Evolutionary conservation across 257 asterid genomes (phyloP).

Genomic region (Haberlea rhodopensis): DNA sequence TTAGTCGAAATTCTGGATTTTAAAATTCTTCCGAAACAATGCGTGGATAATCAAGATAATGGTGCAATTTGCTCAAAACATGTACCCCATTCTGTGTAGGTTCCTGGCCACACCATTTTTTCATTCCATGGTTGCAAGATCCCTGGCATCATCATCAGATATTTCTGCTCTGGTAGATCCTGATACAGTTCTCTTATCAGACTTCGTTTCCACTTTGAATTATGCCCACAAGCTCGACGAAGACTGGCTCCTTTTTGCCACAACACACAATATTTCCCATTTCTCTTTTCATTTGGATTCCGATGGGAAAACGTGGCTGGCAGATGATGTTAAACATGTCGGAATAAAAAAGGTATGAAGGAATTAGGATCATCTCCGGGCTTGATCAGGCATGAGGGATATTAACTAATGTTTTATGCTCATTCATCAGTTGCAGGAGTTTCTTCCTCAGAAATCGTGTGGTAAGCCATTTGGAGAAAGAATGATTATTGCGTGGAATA

Average conservation of each 20-base stretch:
- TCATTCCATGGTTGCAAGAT: slow-evolving; percentile 91
- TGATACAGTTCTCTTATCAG: slow-evolving; percentile 63
- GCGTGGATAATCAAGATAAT: background rate
- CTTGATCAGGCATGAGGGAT: slow-evolving; percentile 20
- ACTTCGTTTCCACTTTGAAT: slow-evolving; percentile 58
- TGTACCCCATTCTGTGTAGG: slow-evolving; percentile 36
- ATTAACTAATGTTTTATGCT: slow-evolving; percentile 21
- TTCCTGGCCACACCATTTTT: slow-evolving; percentile 78
- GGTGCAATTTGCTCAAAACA: slow-evolving; percentile 18
- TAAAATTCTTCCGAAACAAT: slow-evolving; percentile 1
- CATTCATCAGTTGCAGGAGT: slow-evolving; percentile 68
- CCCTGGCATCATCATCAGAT: slow-evolving; percentile 71
- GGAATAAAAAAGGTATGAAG: slow-evolving; percentile 53
- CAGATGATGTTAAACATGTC: slow-evolving; percentile 44
- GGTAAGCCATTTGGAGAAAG: slow-evolving; percentile 40
- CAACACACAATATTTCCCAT: slow-evolving; percentile 42
- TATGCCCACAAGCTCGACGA: slow-evolving; percentile 79
- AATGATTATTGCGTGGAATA: slow-evolving; percentile 89
- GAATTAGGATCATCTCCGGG: slow-evolving; percentile 26
- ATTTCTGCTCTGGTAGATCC: slow-evolving; percentile 74
- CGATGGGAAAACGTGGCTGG: slow-evolving; percentile 52
- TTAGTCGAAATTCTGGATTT: slow-evolving; percentile 5
- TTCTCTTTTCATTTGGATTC: slow-evolving; percentile 59
- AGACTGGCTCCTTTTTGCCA: slow-evolving; percentile 60
- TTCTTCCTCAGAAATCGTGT: slow-evolving; percentile 35